Base-by-base conservation (phyloP, 495 filamentous ascomycete species). In the Aspergillus bertholletiae region DNA sequence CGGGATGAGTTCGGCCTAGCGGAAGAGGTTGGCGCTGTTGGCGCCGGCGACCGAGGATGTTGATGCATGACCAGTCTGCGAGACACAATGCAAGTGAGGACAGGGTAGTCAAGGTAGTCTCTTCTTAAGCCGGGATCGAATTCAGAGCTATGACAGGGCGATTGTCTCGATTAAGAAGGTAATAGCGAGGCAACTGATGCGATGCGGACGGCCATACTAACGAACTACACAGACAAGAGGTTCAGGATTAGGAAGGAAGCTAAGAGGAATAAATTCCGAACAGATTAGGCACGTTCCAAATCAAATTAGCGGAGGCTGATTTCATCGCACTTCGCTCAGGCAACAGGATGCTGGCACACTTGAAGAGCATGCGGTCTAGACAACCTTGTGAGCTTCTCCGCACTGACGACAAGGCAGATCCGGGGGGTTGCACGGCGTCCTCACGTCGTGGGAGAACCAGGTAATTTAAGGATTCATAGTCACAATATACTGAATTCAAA, bases 11-110 rank as follows among this genome's bases (percentile, higher is more conserved):
- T 87, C 41, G 85, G 84, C 62, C 81, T 75, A 26, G 81, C 78
- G 35, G 87, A 84, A 60, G 80, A 80, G 54, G 84, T 84, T 54
- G 88, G 83, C 56, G 86, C 85, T 49, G 85, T 72, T 50, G 82
- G 78, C 58, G 80, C 75, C 56, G 87, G 82, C 47, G 85, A 82
- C 62, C 90, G 84, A 58, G 88, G 85, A 73, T 88, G 85, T 74
- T 93, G 90, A 83, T 94, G 89, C 90, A 95, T 95, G 54, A 43
- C 49, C 39, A 23, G 34, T 52, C 39, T 32, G 47, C 22, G 22
- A n/a, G n/a, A 9, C 40, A 20, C 15, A 34, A 28, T 11, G 30
- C 34, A 44, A 55, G 53, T 28, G 47, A 53, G 55, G 22, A 27
- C 54, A 37, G 46, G 39, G 56, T 53, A 55, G 49, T 62, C 59